Conservation (phyloP, 1,284 basidiomycete genomes). For the Cryptococcus floricola region DNA sequence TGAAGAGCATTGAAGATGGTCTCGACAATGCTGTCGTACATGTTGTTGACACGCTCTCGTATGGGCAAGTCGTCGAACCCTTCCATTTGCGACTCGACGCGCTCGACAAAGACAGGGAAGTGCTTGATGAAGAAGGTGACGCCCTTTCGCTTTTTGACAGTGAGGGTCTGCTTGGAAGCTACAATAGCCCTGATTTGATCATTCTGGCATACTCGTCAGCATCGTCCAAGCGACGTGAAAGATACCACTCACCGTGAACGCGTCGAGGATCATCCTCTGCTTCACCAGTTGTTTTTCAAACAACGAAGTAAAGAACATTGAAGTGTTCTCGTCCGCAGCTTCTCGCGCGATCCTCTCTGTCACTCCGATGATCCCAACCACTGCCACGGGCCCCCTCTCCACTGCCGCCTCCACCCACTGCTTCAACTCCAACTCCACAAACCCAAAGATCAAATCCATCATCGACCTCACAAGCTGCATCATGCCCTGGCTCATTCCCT, state of each 20-base stretch:
- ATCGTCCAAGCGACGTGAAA: background rate
- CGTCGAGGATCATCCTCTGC: constrained; percentile 67
- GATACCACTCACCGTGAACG: constrained; percentile 65
- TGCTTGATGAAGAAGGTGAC: constrained; percentile 89
- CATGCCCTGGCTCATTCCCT: constrained; percentile 63
- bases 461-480: constrained; percentile 76
- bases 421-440: constrained; percentile 77
- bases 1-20: constrained; percentile 88
- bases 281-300: constrained; percentile 78
- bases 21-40: constrained; percentile 82
- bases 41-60: constrained; percentile 69
- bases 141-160: constrained; percentile 73
- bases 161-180: constrained; percentile 63
- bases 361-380: constrained; percentile 72
- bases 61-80: constrained; percentile 73
- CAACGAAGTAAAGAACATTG: constrained; percentile 66
- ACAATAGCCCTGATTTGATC: constrained; percentile 89
- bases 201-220: constrained; percentile 52
- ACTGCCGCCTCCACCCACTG: constrained; percentile 76
- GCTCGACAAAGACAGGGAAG: constrained; percentile 82
- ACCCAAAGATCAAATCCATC: constrained; percentile 93
- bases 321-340: constrained; percentile 68
- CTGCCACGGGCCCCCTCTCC: constrained; percentile 72
- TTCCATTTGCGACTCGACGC: constrained; percentile 81
- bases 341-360: constrained; percentile 76